These are phyloP conservation scores for Chalciporus chontae DNA, from an alignment of 768 basidiomycete genomes.

Conservation along the genomic window DNA sequence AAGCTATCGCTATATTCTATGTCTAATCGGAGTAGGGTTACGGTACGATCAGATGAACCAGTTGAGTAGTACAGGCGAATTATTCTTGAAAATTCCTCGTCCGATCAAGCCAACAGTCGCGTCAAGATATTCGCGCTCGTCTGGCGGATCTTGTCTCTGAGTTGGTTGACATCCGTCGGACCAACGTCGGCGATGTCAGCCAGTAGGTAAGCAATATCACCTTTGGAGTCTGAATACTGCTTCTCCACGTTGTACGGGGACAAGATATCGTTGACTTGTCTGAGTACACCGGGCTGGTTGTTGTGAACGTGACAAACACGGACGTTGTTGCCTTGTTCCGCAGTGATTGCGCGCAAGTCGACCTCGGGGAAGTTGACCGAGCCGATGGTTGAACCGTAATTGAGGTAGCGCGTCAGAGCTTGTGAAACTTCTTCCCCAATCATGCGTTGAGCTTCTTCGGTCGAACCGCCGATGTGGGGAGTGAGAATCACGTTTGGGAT, in stretches of 20 bases:
- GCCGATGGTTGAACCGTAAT: constrained; percentile 85
- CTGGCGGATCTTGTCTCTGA: constrained; percentile 73
- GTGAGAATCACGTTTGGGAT: constrained; percentile 94
- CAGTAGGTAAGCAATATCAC: constrained; percentile 91
- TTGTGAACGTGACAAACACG: constrained; percentile 94
- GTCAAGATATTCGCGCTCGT: constrained; percentile 90
- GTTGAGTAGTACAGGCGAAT: constrained; percentile 44
- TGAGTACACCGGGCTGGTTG: constrained; percentile 94
- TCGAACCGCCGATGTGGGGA: constrained; percentile 98
- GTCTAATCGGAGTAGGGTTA: constrained; percentile 6
- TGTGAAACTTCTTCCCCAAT: constrained; percentile 94
- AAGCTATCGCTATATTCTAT: not conserved
- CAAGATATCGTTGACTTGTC: constrained; percentile 89
- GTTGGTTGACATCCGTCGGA: constrained; percentile 67
- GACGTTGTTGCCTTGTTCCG: constrained; percentile 75
- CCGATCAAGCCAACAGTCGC: constrained; percentile 65
- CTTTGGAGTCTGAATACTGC: constrained; percentile 97
- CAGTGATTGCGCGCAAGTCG: constrained; percentile 87
- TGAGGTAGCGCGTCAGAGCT: constrained; percentile 84
- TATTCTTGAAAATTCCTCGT: not conserved
- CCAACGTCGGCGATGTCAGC: constrained; percentile 95
- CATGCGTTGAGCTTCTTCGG: constrained; percentile 96
- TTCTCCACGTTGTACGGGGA: constrained; percentile 98
- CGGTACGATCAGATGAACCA: constrained; percentile 33
- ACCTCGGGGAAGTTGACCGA: constrained; percentile 99